These are phyloP conservation scores for Dillenia suffruticosa DNA, from an alignment of 164 flowering plant genomes.

Conservation along the genomic window DNA sequence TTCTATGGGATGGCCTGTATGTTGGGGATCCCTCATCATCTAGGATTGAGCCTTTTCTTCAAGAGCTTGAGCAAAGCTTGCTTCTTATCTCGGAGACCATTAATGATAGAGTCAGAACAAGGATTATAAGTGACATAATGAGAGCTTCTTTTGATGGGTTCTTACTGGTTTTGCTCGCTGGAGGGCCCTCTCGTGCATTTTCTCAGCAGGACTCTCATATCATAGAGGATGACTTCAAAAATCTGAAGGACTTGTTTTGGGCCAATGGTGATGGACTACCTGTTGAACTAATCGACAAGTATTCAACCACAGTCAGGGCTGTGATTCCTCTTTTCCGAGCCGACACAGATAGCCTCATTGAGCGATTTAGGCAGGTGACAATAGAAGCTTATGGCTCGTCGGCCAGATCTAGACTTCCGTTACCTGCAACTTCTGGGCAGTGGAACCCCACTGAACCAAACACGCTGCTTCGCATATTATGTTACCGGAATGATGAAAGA, in stretches of 20 bases:
- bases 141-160: constrained; percentile 89
- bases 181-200: constrained; percentile 69
- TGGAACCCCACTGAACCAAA: constrained; percentile 68
- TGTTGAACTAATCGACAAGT: constrained; percentile 49
- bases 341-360: constrained; percentile 59
- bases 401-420: constrained; percentile 58
- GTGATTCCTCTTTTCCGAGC: constrained; percentile 57
- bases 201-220: constrained; percentile 44
- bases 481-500: constrained; percentile 62
- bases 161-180: constrained; percentile 66
- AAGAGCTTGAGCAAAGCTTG: constrained; percentile 62
- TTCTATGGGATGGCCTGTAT: constrained; percentile 74
- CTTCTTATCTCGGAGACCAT: constrained; percentile 52
- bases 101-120: constrained; percentile 60
- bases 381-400: constrained; percentile 57
- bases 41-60: constrained; percentile 69
- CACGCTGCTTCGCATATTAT: constrained; percentile 59
- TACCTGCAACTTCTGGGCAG: constrained; percentile 70
- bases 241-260: constrained; percentile 61
- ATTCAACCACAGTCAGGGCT: constrained; percentile 38
- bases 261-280: constrained; percentile 76
- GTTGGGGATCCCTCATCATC: constrained; percentile 56
- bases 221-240: constrained; percentile 64
- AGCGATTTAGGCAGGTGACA: constrained; percentile 44
- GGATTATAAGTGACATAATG: constrained; percentile 74